phyloP scores from a whole-genome alignment of 352 stramenopile genomes.

The Globisporangium mamillatum region DNA sequence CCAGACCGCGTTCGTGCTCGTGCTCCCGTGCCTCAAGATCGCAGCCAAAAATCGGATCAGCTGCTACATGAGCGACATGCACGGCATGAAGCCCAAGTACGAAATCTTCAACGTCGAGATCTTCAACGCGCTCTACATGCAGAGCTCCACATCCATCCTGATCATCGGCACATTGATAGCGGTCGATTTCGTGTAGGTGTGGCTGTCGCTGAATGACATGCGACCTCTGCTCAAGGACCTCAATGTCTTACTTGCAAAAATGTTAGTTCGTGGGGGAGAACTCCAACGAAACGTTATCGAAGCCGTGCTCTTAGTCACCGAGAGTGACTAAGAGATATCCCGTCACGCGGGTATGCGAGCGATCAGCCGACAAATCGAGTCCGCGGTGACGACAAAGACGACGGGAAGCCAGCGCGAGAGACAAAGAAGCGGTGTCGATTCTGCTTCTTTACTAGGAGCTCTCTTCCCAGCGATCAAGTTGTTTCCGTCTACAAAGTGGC shows the following conservation, averaged over 20 bases:
- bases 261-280: neutral
- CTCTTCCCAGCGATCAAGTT: neutral
- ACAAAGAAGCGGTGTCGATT: neutral
- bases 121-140: constrained; percentile 50
- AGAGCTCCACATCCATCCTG: constrained; percentile 23
- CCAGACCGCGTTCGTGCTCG: constrained; percentile 23
- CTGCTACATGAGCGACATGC: constrained; percentile 4
- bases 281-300: neutral
- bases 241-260: neutral
- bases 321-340: neutral
- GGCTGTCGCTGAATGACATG: constrained; percentile 36
- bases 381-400: neutral
- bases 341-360: neutral
- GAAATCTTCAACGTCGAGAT: constrained; percentile 56
- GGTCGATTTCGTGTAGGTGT: constrained; percentile 34
- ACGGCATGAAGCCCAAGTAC: constrained; percentile 37
- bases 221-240: neutral
- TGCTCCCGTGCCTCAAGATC: constrained; percentile 34
- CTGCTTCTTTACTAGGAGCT: neutral
- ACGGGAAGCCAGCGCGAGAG: too few species aligned
- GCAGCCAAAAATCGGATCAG: constrained; percentile 12
- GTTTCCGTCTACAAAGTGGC: neutral
- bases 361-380: neutral
- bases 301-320: constrained; percentile 6
- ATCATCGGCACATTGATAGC: constrained; percentile 29